phyloP scores from a whole-genome alignment of 2,329 filamentous ascomycete species.

The Ceratocystis variospora region DNA sequence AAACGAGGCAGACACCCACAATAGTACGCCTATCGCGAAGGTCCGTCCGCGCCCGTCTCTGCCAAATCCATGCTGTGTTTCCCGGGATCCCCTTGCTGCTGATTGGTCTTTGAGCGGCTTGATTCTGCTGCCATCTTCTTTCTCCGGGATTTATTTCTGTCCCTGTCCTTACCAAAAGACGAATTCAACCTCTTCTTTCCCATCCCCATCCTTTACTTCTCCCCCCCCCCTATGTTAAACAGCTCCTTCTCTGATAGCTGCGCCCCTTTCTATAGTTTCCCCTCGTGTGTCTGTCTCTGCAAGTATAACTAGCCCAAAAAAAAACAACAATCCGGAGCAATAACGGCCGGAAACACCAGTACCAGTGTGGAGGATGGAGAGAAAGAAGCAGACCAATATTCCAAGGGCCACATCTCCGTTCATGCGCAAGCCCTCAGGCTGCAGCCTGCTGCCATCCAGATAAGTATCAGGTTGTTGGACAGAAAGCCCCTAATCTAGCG shows the following conservation, averaged over 20 bases:
- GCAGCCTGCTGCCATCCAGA: too few species aligned
- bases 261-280: not conserved
- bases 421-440: too few species aligned
- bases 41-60: not conserved
- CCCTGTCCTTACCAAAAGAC: too few species aligned
- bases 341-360: too few species aligned
- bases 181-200: not conserved
- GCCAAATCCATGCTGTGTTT: not conserved
- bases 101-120: not conserved
- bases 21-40: not conserved
- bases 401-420: too few species aligned
- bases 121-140: not conserved
- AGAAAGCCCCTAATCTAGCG: too few species aligned
- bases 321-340: too few species aligned
- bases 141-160: not conserved
- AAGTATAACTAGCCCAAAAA: too few species aligned
- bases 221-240: not conserved
- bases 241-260: not conserved
- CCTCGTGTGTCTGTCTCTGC: not conserved
- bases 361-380: too few species aligned
- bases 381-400: too few species aligned
- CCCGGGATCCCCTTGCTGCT: not conserved
- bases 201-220: not conserved
- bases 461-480: too few species aligned
- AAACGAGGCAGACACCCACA: not conserved